Percentiles rank a stretch among this genome's conserved stretches.
Evolutionary conservation across 306 rosid genomes (phyloP).

Genomic region (cucumber (Cucumis sativus)): Cucumber_9930_V3 NC_026656.2:6058501-6059000

Average conservation of each 20-base stretch:
- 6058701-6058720: background rate
- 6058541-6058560: no score
- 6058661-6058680: background rate
- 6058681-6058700: background rate
- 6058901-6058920: no score
- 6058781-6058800: background rate
- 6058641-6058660: background rate
- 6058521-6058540: background rate
- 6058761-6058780: conserved; percentile 6
- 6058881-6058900: no score
- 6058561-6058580: no score
- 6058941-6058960: background rate
- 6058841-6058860: no score
- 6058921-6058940: no score
- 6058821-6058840: background rate
- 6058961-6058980: background rate
- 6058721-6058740: background rate
- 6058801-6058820: background rate
- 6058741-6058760: background rate
- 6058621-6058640: background rate
- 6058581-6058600: background rate
- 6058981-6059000: no score
- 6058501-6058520: rapidly evolving
- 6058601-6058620: background rate
- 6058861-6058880: no score